These are phyloP conservation scores for Hibiscus tridactylites DNA, from an alignment of 345 rosid species.

Conservation along the genomic window DNA sequence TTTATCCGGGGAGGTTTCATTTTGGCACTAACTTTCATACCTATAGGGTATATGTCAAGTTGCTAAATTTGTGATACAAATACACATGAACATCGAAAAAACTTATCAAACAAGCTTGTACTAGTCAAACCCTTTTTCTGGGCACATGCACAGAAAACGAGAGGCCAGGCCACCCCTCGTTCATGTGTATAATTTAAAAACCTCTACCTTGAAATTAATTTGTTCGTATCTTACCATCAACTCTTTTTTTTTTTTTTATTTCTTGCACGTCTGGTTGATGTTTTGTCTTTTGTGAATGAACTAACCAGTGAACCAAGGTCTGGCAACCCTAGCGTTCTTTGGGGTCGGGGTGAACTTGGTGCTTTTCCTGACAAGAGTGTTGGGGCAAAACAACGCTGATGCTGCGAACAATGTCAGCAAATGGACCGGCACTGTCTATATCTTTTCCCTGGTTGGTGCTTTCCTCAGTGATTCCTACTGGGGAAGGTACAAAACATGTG, in stretches of 20 bases:
- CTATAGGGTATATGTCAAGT: not conserved
- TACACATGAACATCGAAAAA: slow-evolving; percentile 15
- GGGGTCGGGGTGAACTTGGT: slow-evolving; percentile 98
- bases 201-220: not conserved
- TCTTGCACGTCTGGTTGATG: not conserved
- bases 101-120: not conserved
- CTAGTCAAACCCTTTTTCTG: not conserved
- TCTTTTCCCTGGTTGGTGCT: slow-evolving; percentile 96
- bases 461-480: slow-evolving; percentile 97
- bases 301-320: slow-evolving; percentile 81
- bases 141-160: not conserved
- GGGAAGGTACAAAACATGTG: slow-evolving; percentile 99
- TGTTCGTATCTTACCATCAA: not conserved
- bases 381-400: slow-evolving; percentile 86
- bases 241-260: not conserved
- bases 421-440: slow-evolving; percentile 99
- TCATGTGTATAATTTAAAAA: too few relatives aligned
- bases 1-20: not conserved
- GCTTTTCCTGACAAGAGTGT: slow-evolving; percentile 86
- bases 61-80: not conserved
- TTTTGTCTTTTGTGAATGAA: not conserved
- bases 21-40: not conserved
- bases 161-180: not conserved
- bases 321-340: slow-evolving; percentile 95
- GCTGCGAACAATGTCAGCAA: slow-evolving; percentile 98